Evolutionary conservation across 495 filamentous ascomycete species (phyloP).

Genomic region (Talaromyces trachyspermus): DNA sequence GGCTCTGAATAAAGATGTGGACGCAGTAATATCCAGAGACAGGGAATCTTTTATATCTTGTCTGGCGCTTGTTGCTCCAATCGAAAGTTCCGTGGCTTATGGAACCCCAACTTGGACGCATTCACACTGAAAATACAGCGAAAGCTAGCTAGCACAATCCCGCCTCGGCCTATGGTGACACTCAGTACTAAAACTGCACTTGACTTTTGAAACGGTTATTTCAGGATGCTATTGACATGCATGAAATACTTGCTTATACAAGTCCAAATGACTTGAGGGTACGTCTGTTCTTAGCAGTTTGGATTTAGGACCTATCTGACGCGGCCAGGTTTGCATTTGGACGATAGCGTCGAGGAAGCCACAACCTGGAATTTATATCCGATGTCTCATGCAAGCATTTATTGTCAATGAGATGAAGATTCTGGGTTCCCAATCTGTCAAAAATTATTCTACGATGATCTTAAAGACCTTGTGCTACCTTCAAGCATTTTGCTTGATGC

Average conservation of each 20-base stretch:
- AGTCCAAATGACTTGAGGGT: constrained; percentile 58
- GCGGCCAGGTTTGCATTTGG: constrained; percentile 48
- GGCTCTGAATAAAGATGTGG: constrained; percentile 40
- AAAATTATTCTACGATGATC: constrained; percentile 71
- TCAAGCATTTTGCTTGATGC: constrained; percentile 62
- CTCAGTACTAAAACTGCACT: constrained; percentile 65
- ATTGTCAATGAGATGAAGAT: constrained; percentile 65
- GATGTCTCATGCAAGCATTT: constrained; percentile 69
- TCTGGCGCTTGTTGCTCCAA: constrained; percentile 34
- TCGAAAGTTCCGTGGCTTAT: constrained; percentile 51
- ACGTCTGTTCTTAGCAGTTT: constrained; percentile 4
- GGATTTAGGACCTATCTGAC: constrained; percentile 28
- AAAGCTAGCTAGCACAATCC: constrained; percentile 81
- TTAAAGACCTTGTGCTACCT: constrained; percentile 69
- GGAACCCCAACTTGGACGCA: constrained; percentile 60
- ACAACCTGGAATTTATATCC: constrained; percentile 75
- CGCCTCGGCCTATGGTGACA: constrained; percentile 82
- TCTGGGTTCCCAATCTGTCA: constrained; percentile 57
- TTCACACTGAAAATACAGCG: constrained; percentile 91
- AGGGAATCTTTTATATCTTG: constrained; percentile 35
- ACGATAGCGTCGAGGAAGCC: constrained; percentile 71
- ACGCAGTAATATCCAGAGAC: constrained; percentile 31
- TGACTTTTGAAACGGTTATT: constrained; percentile 59
- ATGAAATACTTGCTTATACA: constrained; percentile 58
- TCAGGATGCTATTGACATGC: constrained; percentile 61